Base-by-base conservation (phyloP, 768 basidiomycete genomes). In the Lactarius evosmus region DNA sequence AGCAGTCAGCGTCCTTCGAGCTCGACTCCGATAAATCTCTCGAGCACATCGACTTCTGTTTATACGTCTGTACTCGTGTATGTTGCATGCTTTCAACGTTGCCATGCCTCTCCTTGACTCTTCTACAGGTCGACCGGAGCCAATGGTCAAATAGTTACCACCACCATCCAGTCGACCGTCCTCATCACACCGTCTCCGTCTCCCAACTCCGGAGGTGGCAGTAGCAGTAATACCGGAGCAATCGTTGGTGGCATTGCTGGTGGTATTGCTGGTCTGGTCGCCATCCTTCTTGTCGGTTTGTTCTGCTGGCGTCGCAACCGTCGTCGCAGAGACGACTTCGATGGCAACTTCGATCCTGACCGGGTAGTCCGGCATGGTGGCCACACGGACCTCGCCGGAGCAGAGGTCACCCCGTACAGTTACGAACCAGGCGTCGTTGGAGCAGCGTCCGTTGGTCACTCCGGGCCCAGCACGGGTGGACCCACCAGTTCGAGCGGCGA, bases 271-370 rank as follows among this genome's bases (percentile, higher is more conserved):
- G 62, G n/a, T 6, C 70, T 69, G 2, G 57, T 74, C 38, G 44
- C 71, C 34, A 40, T 70, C 40, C 66, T 75, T 40, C 33, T 74
- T n/a, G 54, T 70, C 40, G 69, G 70, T 25, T 60, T 75, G 11
- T 62, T 73, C 32, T 65, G 72, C 62, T 75, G 74, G 70, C 72
- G 73, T 46, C 71, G 71, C 25, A 70, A 73, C 34, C 65, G 62
- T 50, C 58, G 52, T n/a, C 66, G 69, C 36, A 22, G n/a, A 4
- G 76, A 80, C 61, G 80, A 82, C 30, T 82, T 82, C 52, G 80
- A 82, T 60, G 80, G 81, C 56, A 75, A 81, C 73, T 81, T 81
- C 62, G 80, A 81, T 41, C 81, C 80, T 0, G 81, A 81, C 63
- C 77, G 75, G 6, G 75, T 81, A 46, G 65, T 74, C 2, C 70